Base-by-base conservation (phyloP, 257 asterid species). In the Pogostemon cablin region DNA sequence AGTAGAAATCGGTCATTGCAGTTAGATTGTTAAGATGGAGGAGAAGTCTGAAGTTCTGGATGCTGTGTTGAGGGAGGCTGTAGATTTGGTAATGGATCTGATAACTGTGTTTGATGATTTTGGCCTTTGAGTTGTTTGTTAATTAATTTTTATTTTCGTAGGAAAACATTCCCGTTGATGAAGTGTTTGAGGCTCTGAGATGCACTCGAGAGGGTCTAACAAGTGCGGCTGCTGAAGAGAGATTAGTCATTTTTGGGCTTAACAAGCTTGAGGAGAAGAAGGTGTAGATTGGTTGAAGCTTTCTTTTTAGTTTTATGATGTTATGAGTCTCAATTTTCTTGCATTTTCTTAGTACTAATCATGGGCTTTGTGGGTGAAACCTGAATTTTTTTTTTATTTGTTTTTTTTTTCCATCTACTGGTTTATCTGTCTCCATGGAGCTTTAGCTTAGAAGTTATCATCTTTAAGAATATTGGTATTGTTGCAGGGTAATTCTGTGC, bases 61-160 rank as follows among this genome's bases (percentile, higher is more conserved):
- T 48, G 96, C 98, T 76, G 97, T 93, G 40, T 72, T 93, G 88
- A 93, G 82, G 84, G 98, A 93, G 76, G 91, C 97, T 32, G 98
- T 93, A 53, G 98, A 93, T 89, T 89, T 93, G 97, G 99, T 91
- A 89, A 88, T 84, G 97, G 97, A 91, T 90, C 95, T 82, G 85
- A 52, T 72, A 35, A 59, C 70, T 61, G 60, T 10, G 38, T 69
- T 67, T 52, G 4, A 5, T 35, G n/a, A 4, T 79, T 80, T 11
- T 62, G 63, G 71, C 77, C 9, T 11, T 40, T 69, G 8, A 65
- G 53, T 17, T 67, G 48, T 77, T 55, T 72, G 65, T 72, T 81
- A 6, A 67, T 78, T 35, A 53, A 60, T 60, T 57, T 7, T 52
- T 65, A 12, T 72, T 7, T 68, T 42, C 81, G 78, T 84, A 93